phyloP scores from a whole-genome alignment of 306 rosid species.

The Vachellia collinsii region DNA sequence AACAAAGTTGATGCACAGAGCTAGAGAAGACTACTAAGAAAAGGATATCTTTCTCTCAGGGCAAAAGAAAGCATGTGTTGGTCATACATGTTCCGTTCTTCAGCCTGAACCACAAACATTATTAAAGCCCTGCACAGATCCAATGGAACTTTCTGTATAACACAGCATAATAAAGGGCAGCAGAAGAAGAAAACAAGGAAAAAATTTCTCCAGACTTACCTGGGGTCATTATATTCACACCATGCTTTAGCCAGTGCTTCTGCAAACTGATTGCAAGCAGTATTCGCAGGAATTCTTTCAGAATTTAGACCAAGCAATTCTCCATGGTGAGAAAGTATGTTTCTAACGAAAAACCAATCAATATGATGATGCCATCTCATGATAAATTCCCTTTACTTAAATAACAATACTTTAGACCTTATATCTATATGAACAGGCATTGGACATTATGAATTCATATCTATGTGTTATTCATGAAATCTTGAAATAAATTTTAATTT shows the following conservation, averaged over 20 bases:
- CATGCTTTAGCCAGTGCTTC: conserved; percentile 90
- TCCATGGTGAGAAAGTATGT: conserved; percentile 65
- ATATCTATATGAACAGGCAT: background rate
- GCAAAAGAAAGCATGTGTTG: conserved; percentile 68
- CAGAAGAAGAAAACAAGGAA: conserved; percentile 30
- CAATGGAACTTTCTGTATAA: conserved; percentile 22
- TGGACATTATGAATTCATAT: background rate
- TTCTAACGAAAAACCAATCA: conserved; percentile 56
- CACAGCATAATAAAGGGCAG: conserved; percentile 30
- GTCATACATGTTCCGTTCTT: conserved; percentile 94
- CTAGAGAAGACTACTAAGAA: conserved; percentile 19
- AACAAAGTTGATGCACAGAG: background rate
- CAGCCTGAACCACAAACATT: conserved; percentile 82
- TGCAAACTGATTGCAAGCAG: conserved; percentile 51
- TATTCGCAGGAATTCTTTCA: conserved; percentile 63
- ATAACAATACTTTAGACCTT: conserved; percentile 16
- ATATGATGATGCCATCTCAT: conserved; percentile 23
- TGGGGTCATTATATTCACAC: conserved; percentile 76
- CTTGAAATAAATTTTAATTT: background rate
- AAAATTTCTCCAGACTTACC: conserved; percentile 52
- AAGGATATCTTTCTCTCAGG: conserved; percentile 90
- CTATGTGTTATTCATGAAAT: conserved; percentile 7
- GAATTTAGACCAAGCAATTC: conserved; percentile 71
- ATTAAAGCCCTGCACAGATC: conserved; percentile 65
- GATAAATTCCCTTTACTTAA: conserved; percentile 2